Base-by-base conservation (phyloP, 2,329 filamentous ascomycete species). In the Sporothrix euskadiensis region DNA sequence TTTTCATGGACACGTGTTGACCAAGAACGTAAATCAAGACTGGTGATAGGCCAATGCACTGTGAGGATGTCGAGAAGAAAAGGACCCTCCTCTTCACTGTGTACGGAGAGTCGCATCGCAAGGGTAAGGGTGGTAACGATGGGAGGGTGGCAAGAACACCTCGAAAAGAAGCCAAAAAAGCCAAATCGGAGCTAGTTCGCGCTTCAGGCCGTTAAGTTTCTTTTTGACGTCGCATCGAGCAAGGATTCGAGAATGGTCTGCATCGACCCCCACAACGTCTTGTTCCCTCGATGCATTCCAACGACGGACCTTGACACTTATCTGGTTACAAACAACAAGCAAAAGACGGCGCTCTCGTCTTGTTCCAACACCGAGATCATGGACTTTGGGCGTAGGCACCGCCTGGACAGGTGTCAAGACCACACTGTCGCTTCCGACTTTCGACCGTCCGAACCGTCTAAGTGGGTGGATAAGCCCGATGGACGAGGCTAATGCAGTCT, bases 1-100 rank as follows among this genome's bases (percentile, higher is more conserved):
- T 9, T 9, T 57, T 56, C n/a, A 44, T 32, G 30, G 49, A 69
- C 66, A 69, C 66, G 66, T 69, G 66, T 70, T 70, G 52, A 19
- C 32, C 32, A 57, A 14, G 6, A 57, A n/a, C 1, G 32, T 44
- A 19, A 57, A 44, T 57, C n/a, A 5, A 41, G 35, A 56, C 3
- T 19, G 30, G n/a, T 57, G 68, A 70, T 70, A 70, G 68, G 68
- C 22, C 47, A 35, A n/a, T 14, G 32, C 14, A 26, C 16, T 6
- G 26, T 6, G 26, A 66, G 30, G 30, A 54, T 12, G 22, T 19
- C 22, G 5, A 35, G 3, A 35, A 54, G 5, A 54, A 69, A 39
- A 3, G 49, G 32, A 39, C 19, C 32, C 57, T 49, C 30, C 35
- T 57, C 26, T 26, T 26, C 1, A 26, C 26, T 26, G 26, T 26